Base-by-base conservation (phyloP, 2,329 filamentous ascomycete genomes). In the Lachnum nothofagi region DNA sequence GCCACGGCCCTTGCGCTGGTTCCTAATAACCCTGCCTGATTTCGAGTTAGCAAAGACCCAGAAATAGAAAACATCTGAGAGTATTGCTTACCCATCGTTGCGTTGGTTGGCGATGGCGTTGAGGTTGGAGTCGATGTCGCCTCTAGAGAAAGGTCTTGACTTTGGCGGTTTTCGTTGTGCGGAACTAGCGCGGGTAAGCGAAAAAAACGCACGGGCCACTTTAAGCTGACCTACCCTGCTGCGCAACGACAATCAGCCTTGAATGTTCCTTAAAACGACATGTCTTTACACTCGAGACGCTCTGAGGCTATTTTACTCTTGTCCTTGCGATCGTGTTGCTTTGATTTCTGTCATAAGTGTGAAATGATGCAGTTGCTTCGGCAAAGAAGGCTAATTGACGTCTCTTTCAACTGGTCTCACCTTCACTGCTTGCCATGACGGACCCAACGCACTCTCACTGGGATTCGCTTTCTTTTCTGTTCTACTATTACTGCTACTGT, bases 1-100 rank as follows among this genome's bases (percentile, higher is more conserved):
- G 72, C 84, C 84, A 73, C 84, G 83, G 72, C 84, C 80, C 76
- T 84, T 83, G 72, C 82, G 82, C 79, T 88, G 84, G 74, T 87
- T 88, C 69, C 83, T 78, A 70, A 86, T 86, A 67, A 86, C 83
- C 71, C 83, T 48, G 51, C 63, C 60, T 60, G 60, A 58, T 7
- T 42, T 23, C 10, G 31, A 29, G 9, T 31, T 27, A 19, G 49
- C 39, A 16, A 7, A 16, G 33, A 7, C 12, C 17, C n/a, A 5
- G 27, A n/a, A n/a, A n/a, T n/a, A n/a, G 3, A 16, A 16, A 8
- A 16, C 17, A 5, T 14, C 17, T 34, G 31, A 34, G 14, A 8
- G 14, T n/a, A 34, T 34, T n/a, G 9, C 7, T 7, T 29, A 12
- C 25, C 6, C 6, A 6, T 29, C 7, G 25, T 29, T 12, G 6